Evolutionary conservation across 257 asterid species (phyloP).

Genomic region (Capsicum chinense): DNA sequence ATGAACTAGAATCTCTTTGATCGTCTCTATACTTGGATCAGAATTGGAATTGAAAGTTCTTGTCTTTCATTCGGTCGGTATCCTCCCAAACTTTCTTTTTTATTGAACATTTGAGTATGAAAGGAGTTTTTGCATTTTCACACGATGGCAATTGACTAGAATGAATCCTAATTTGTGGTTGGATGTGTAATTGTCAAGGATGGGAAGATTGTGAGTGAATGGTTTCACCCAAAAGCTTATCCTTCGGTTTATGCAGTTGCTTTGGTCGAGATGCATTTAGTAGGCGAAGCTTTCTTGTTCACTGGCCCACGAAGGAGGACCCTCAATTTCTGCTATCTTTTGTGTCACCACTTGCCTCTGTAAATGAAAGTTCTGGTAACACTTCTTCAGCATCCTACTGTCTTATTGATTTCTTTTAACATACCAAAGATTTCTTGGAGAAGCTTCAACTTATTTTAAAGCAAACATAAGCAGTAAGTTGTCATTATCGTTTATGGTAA

Average conservation of each 20-base stretch:
- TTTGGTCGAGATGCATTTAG: conserved; percentile 98
- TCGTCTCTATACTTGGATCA: too few species aligned
- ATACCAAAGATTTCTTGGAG: background rate
- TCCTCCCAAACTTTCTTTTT: too few species aligned
- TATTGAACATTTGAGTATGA: too few species aligned
- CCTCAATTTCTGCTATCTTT: conserved; percentile 82
- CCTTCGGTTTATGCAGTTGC: conserved; percentile 44
- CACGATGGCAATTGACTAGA: too few species aligned
- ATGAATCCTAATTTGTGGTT: too few species aligned
- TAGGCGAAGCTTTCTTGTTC: conserved; percentile 93
- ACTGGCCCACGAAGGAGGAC: conserved; percentile 84
- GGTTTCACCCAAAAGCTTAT: too few species aligned
- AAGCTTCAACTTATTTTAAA: conserved; percentile 4
- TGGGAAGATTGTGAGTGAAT: too few species aligned
- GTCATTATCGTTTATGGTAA: background rate
- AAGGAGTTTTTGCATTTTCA: too few species aligned
- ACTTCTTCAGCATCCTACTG: conserved; percentile 24
- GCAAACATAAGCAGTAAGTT: background rate
- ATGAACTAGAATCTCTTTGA: too few species aligned
- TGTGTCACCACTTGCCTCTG: conserved; percentile 71
- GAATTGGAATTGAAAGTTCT: too few species aligned
- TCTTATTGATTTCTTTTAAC: background rate
- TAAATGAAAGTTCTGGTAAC: conserved; percentile 55
- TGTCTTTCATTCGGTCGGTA: too few species aligned
- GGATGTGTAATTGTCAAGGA: too few species aligned